Evolutionary conservation across 2,329 filamentous ascomycete species (phyloP).

Genomic region (Colletotrichum siamense): DNA sequence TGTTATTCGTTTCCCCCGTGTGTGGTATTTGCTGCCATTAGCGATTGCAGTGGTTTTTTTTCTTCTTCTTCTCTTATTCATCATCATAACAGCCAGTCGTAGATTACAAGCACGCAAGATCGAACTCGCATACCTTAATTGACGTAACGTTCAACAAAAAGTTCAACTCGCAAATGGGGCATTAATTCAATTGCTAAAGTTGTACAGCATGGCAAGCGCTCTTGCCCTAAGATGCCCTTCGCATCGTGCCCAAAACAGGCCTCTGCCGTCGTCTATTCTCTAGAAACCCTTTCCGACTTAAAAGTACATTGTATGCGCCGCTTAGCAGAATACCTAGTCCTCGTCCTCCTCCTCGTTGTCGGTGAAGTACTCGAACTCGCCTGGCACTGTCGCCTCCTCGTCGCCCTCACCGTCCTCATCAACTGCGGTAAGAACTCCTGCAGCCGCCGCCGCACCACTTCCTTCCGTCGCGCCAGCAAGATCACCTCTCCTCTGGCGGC

Average conservation of each 20-base stretch:
- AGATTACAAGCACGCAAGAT: background rate
- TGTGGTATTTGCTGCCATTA: background rate
- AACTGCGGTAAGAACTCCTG: conserved; percentile 82
- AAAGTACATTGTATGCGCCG: background rate
- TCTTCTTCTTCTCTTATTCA: background rate
- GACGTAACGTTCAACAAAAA: background rate
- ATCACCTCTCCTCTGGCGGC: conserved; percentile 26
- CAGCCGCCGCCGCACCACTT: conserved; percentile 73
- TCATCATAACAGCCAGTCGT: background rate
- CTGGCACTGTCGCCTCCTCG: conserved; percentile 73
- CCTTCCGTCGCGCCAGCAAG: conserved; percentile 48
- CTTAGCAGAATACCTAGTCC: background rate
- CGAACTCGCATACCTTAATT: background rate
- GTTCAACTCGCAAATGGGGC: background rate
- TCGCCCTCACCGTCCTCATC: conserved; percentile 83
- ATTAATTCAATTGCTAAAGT: conserved; percentile 12
- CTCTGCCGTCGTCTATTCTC: conserved; percentile 7
- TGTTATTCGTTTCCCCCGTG: background rate
- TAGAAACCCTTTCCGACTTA: background rate
- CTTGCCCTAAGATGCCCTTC: background rate
- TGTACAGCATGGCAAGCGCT: background rate
- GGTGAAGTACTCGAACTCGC: conserved; percentile 80
- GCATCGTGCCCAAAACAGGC: background rate
- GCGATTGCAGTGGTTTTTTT: background rate
- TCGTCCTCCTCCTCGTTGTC: conserved; percentile 63